These are phyloP conservation scores for Coprinopsis strossmayeri DNA, from an alignment of 768 basidiomycete genomes.

Conservation along the genomic window DNA sequence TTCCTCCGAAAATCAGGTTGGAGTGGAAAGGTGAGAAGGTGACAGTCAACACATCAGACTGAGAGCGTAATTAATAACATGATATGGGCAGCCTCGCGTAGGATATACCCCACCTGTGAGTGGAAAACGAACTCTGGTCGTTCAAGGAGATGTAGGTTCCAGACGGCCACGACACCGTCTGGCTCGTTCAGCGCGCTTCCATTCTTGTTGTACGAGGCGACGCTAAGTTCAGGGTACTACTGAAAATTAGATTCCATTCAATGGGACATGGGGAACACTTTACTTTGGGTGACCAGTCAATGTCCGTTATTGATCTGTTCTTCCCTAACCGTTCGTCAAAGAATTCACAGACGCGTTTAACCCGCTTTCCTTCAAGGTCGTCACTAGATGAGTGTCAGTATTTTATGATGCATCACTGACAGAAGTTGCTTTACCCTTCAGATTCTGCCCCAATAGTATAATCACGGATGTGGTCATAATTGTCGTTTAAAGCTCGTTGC, in stretches of 20 bases:
- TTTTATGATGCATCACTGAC: conserved; percentile 1
- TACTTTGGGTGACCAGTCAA: conserved; percentile 99
- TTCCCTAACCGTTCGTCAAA: conserved; percentile 86
- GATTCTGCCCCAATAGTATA: conserved; percentile 88
- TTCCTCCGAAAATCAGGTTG: conserved; percentile 94
- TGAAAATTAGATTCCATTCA: not conserved
- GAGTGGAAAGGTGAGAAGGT: conserved; percentile 98
- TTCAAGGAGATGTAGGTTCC: conserved; percentile 94
- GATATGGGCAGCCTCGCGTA: not conserved
- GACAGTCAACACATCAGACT: conserved; percentile 98
- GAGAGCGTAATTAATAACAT: conserved; percentile 8
- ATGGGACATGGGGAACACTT: conserved; percentile 7
- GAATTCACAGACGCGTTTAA: conserved; percentile 94
- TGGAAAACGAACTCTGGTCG: conserved; percentile 98
- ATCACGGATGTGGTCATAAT: conserved; percentile 95
- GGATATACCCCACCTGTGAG: conserved; percentile 69
- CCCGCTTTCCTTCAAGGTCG: conserved; percentile 82
- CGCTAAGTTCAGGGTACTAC: conserved; percentile 92
- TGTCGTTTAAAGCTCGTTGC: conserved; percentile 89
- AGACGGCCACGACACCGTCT: conserved; percentile 93
- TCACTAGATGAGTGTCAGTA: conserved; percentile 43
- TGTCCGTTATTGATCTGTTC: conserved; percentile 90
- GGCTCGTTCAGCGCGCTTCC: conserved; percentile 90
- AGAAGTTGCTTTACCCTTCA: conserved; percentile 51
- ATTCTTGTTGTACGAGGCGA: conserved; percentile 98